Percentiles rank a stretch among this genome's conserved stretches.
These are phyloP conservation scores for Epichloe uncinata DNA, from an alignment of 2,329 filamentous ascomycete genomes.

Conservation along the genomic window DNA sequence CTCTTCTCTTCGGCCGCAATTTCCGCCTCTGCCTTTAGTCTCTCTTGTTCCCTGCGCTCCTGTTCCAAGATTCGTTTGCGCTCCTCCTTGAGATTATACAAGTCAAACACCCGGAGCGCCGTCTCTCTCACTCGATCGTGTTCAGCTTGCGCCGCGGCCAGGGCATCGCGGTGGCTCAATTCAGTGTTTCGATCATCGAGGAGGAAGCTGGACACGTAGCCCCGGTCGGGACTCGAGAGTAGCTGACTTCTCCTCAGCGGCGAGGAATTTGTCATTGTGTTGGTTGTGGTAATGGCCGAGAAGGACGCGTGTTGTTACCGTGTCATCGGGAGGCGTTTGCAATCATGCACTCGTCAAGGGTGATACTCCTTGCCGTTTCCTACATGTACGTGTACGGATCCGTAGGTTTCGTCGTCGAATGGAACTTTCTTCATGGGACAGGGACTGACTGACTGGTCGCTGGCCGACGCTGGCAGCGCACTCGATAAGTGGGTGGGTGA, in stretches of 20 bases:
- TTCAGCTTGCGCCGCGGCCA: conserved; percentile 50
- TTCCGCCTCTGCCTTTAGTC: conserved; percentile 29
- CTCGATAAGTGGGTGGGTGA: too few relatives aligned
- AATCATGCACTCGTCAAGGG: too few relatives aligned
- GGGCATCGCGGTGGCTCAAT: conserved; percentile 48
- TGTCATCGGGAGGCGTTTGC: not conserved
- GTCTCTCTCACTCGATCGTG: conserved; percentile 50
- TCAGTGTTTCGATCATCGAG: conserved; percentile 48
- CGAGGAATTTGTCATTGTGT: conserved; percentile 31
- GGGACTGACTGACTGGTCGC: too few relatives aligned
- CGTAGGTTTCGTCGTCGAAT: too few relatives aligned
- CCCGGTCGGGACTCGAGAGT: conserved; percentile 28
- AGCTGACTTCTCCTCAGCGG: conserved; percentile 25
- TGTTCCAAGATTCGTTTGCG: conserved; percentile 28
- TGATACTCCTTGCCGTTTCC: not conserved
- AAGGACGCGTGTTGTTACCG: not conserved
- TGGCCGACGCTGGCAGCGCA: too few relatives aligned
- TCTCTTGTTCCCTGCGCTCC: conserved; percentile 33
- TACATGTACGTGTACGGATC: not conserved
- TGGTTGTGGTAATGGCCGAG: not conserved
- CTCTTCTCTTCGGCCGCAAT: conserved; percentile 34
- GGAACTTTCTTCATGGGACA: too few relatives aligned
- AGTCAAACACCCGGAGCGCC: conserved; percentile 34
- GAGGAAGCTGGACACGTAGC: conserved; percentile 47
- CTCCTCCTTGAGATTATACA: conserved; percentile 33